Evolutionary conservation across 257 asterid genomes (phyloP).

Genomic region (Jacaranda copaia): DNA sequence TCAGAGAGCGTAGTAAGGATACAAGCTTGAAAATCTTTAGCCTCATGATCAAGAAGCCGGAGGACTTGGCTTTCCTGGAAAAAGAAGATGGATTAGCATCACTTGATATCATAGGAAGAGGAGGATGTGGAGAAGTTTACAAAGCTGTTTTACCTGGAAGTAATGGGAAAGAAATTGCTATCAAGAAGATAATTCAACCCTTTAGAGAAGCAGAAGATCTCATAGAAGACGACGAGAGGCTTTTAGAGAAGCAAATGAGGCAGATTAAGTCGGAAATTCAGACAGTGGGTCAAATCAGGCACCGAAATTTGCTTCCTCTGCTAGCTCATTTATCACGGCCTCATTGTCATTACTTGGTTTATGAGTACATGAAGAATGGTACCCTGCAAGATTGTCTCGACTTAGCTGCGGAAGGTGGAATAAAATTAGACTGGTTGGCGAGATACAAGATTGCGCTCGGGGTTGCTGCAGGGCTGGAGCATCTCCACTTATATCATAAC

Average conservation of each 20-base stretch:
- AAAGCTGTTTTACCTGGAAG: constrained; percentile 75
- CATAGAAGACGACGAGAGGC: constrained; percentile 67
- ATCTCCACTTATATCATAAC: constrained; percentile 69
- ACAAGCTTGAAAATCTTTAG: constrained; percentile 65
- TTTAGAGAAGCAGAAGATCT: constrained; percentile 61
- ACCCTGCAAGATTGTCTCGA: constrained; percentile 71
- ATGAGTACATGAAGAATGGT: constrained; percentile 89
- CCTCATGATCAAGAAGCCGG: constrained; percentile 72
- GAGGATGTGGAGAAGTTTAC: constrained; percentile 89
- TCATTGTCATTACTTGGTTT: constrained; percentile 77
- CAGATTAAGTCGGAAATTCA: constrained; percentile 81
- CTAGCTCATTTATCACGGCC: constrained; percentile 81
- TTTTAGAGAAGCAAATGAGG: constrained; percentile 65
- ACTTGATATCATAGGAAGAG: constrained; percentile 67
- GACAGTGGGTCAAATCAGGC: constrained; percentile 83
- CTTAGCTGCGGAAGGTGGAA: constrained; percentile 44
- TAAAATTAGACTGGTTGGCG: constrained; percentile 65
- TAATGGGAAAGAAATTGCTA: constrained; percentile 72
- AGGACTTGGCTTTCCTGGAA: constrained; percentile 80
- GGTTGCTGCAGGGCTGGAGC: constrained; percentile 80
- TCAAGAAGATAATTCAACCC: constrained; percentile 71
- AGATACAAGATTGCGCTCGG: constrained; percentile 77
- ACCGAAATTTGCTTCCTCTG: constrained; percentile 73
- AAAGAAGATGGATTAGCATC: constrained; percentile 67
- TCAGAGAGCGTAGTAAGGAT: constrained; percentile 52